Conservation (phyloP, 441 rosid species). For the Populus hybrid region DNA sequence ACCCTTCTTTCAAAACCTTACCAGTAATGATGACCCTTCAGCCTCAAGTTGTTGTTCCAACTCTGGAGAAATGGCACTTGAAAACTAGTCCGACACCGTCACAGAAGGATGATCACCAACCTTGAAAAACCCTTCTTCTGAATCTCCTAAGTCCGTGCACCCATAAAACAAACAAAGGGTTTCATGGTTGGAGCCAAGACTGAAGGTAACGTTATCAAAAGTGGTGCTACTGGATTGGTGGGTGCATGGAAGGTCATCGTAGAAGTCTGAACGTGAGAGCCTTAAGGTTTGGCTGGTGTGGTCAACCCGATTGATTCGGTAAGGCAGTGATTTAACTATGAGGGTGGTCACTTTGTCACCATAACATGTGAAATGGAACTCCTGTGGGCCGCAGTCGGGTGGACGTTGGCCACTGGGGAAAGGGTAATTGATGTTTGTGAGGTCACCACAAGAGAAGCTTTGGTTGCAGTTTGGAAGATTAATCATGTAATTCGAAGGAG, state of each 20-base stretch:
- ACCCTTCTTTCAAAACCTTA: too few relatives aligned
- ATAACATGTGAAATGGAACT: conserved; percentile 31
- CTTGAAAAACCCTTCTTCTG: conserved; percentile 11
- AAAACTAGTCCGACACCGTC: too few relatives aligned
- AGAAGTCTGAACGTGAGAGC: conserved; percentile 33
- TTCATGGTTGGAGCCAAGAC: neutral
- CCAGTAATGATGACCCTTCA: too few relatives aligned
- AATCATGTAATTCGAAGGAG: neutral
- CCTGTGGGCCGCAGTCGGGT: conserved; percentile 30
- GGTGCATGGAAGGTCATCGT: conserved; percentile 24
- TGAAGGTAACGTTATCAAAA: conserved; percentile 23
- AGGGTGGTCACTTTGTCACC: conserved; percentile 13
- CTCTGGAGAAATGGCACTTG: too few relatives aligned
- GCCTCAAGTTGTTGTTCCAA: too few relatives aligned
- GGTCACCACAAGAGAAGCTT: conserved; percentile 29
- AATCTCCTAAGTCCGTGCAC: conserved; percentile 4
- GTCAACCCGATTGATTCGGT: conserved; percentile 29
- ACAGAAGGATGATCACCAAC: conserved; percentile 11
- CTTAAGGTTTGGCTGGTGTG: conserved; percentile 9
- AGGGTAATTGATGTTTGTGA: conserved; percentile 33
- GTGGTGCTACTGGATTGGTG: conserved; percentile 19
- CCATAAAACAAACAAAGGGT: conserved; percentile 26
- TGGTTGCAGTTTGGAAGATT: conserved; percentile 19
- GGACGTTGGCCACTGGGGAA: conserved; percentile 40
- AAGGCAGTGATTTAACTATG: conserved; percentile 18